Conservation (phyloP, 2,329 filamentous ascomycete species). For the Fusarium sp. region DNA sequence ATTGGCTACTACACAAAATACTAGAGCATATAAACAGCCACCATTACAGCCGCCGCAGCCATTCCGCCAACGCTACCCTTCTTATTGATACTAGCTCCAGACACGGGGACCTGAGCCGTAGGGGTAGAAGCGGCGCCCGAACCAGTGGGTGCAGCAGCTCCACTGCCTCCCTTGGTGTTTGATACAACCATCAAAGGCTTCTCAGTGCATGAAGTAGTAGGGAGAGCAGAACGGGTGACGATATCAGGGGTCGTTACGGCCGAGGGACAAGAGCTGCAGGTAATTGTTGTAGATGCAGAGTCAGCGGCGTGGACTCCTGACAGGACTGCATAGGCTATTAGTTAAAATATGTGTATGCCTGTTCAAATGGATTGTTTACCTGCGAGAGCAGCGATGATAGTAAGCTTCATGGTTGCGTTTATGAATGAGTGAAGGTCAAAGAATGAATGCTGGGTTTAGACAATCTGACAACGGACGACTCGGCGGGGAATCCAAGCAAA, state of each 20-base stretch:
- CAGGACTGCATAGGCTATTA: constrained; percentile 6
- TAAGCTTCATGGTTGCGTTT: constrained; percentile 29
- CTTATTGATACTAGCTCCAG: constrained; percentile 16
- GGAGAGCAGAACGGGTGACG: constrained; percentile 24
- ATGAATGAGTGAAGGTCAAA: constrained; percentile 12
- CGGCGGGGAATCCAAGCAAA: not conserved
- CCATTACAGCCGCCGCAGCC: not conserved
- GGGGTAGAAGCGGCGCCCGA: constrained; percentile 14
- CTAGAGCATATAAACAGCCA: constrained; percentile 16
- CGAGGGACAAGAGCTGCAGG: constrained; percentile 22
- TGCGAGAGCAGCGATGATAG: constrained; percentile 3
- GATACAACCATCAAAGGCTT: constrained; percentile 16
- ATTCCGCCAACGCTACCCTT: constrained; percentile 6
- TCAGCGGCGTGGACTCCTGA: constrained; percentile 24
- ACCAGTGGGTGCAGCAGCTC: constrained; percentile 20
- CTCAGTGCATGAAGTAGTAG: constrained; percentile 20
- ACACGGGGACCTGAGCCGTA: constrained; percentile 1
- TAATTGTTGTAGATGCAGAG: constrained; percentile 26
- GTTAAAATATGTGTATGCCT: not conserved
- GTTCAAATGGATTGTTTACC: not conserved
- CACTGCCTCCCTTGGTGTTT: not conserved
- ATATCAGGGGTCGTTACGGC: constrained; percentile 13
- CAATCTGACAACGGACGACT: not conserved
- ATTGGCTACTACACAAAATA: not conserved
- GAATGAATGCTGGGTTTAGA: not conserved